Conservation (phyloP, 495 filamentous ascomycete species). For the Penicillium turbatum region DNA sequence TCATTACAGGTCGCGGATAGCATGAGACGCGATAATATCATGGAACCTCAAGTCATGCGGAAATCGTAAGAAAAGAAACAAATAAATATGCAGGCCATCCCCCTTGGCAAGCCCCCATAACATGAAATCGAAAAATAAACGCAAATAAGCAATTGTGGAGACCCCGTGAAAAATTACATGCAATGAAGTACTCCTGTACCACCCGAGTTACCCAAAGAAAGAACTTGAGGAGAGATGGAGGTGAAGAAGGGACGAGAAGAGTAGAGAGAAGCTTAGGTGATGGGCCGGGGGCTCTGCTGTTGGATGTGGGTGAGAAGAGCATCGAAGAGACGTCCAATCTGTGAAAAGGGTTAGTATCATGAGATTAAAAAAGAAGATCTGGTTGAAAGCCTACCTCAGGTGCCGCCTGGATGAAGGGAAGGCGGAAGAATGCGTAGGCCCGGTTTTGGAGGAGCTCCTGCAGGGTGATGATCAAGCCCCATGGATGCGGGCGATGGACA, state of each 20-base stretch:
- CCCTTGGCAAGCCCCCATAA: conserved; percentile 26
- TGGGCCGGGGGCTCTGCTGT: conserved; percentile 45
- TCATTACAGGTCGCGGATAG: conserved; percentile 33
- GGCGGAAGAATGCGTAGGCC: conserved; percentile 82
- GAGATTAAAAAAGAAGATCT: background rate
- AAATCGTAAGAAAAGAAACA: conserved; percentile 24
- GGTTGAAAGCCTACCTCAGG: conserved; percentile 64
- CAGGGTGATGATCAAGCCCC: conserved; percentile 88
- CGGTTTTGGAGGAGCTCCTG: conserved; percentile 89
- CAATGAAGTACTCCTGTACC: conserved; percentile 9
- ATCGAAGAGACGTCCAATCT: conserved; percentile 50
- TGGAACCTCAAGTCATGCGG: conserved; percentile 35
- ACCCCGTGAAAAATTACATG: conserved; percentile 32
- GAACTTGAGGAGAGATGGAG: conserved; percentile 12
- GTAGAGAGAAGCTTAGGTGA: conserved; percentile 28
- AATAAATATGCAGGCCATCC: conserved; percentile 30
- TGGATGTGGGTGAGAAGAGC: conserved; percentile 49
- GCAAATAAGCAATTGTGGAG: conserved; percentile 14
- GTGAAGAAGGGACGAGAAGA: conserved; percentile 6
- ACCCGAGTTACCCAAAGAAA: conserved; percentile 17
- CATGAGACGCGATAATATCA: conserved; percentile 27
- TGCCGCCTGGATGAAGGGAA: conserved; percentile 84
- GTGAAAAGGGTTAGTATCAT: conserved; percentile 10
- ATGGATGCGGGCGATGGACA: conserved; percentile 90
- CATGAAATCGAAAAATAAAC: conserved; percentile 23